A percentile compares a stretch with the other conserved stretches of the same genome.
These are phyloP conservation scores for Perkinsus chesapeaki DNA, from an alignment of 169 alveolate genomes.

Conservation along the genomic window DNA sequence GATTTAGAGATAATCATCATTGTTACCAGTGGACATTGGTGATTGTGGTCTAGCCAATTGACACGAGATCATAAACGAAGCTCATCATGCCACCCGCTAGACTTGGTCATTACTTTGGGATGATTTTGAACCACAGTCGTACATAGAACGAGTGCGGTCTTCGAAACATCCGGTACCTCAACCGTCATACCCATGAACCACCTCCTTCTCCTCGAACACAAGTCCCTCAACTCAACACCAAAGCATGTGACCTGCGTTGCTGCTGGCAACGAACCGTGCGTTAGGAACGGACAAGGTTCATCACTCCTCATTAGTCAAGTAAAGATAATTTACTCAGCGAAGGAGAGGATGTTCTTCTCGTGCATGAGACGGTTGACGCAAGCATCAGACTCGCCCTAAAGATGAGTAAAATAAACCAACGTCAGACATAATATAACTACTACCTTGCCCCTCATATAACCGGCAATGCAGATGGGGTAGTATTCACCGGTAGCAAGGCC, in stretches of 20 bases:
- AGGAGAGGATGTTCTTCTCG: slow-evolving; percentile 72
- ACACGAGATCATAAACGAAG: neutral
- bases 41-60: neutral
- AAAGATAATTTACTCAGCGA: slow-evolving; percentile 37
- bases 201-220: neutral
- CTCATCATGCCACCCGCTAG: slow-evolving; percentile 6
- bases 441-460: slow-evolving; percentile 70
- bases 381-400: slow-evolving; percentile 80
- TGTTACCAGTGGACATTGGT: neutral
- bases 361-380: slow-evolving; percentile 81
- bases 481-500: slow-evolving; percentile 67
- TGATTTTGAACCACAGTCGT: neutral
- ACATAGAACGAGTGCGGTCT: neutral
- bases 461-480: slow-evolving; percentile 76
- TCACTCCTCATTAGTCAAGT: neutral
- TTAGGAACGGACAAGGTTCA: neutral
- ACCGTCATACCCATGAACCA: neutral
- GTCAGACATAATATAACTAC: neutral
- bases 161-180: neutral
- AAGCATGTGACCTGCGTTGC: neutral
- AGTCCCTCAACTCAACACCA: slow-evolving; percentile 1
- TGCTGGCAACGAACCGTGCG: slow-evolving; percentile 7
- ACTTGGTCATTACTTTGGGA: neutral
- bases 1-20: neutral
- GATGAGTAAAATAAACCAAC: neutral